Evolutionary conservation across 2,329 filamentous ascomycete species (phyloP), one percentile per base, ranked within the genome.

Genomic region (Lecanicillium sp.): DNA sequence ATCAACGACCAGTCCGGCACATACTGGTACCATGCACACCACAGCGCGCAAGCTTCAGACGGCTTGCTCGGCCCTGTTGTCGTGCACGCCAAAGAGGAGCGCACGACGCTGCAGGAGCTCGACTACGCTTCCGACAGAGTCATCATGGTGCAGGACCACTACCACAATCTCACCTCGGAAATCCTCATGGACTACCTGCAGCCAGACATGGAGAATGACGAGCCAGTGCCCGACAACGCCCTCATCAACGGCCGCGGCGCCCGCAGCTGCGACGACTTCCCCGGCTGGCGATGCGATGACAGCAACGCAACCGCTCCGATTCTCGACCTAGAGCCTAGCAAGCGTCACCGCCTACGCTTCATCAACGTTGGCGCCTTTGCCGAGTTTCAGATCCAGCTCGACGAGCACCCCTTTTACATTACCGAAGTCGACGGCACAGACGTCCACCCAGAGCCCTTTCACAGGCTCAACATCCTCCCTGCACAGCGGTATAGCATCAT

Each of bases 91-190:
- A 67, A 73, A 25, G 55, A 61, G 19, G 70, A 67, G 30, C 46
- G 33, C 4, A 44, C 43, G 2, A 42, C 42, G 1, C 41, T 52
- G 14, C 52, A 58, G n/a, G 31, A 45, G 28, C 37, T 59, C 4
- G 44, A 47, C 2, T 61, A 60, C 30, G 49, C 44, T 8, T 54
- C 53, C 1, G 82, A 86, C 44, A 60, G 78, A 22, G 64, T 81
- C 0, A 52, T 86, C 14, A 81, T 83, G 45, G 59, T 87, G n/a
- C 79, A 78, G 14, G 83, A 87, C 49, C 83, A 83, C 66, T 86
- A 87, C 42, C 80, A 86, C 48, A 73, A 80, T 34, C 54, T 64
- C 9, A 70, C 67, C 2, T 62, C 59, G 1, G 59, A 63, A 29
- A 59, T 79, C 0, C 51, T 78, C 3, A 67, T 69, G 52, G 60